Conservation (phyloP, 2,329 filamentous ascomycete species). For the Colletotrichum neosansevieriae region DNA sequence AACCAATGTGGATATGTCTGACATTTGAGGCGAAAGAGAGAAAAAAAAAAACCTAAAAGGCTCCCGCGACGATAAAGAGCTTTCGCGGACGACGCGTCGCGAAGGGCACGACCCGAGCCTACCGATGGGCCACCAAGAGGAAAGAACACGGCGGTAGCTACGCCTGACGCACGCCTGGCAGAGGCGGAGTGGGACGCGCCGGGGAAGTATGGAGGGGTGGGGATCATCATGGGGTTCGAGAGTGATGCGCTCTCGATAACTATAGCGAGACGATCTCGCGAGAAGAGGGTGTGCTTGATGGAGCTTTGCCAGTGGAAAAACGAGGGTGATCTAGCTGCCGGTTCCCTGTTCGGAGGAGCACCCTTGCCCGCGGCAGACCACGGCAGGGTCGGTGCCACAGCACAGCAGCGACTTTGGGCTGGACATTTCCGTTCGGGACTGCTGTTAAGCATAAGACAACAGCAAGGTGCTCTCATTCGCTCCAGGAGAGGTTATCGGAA, state of each 20-base stretch:
- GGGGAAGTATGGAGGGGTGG: constrained; percentile 36
- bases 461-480: constrained; percentile 20
- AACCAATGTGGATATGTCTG: constrained; percentile 17
- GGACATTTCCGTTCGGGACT: constrained; percentile 23
- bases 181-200: constrained; percentile 30
- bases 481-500: constrained; percentile 23
- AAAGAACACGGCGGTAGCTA: constrained; percentile 4
- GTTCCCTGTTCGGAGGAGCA: constrained; percentile 33
- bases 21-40: background rate
- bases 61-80: background rate
- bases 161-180: background rate
- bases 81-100: constrained; percentile 11
- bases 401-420: constrained; percentile 13
- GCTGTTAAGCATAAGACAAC: constrained; percentile 37
- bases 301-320: constrained; percentile 8
- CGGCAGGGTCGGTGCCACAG: constrained; percentile 28
- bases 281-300: constrained; percentile 39
- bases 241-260: constrained; percentile 33
- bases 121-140: constrained; percentile 25
- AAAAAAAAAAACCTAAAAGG: background rate
- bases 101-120: constrained; percentile 38
- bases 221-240: constrained; percentile 39
- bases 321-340: background rate
- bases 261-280: constrained; percentile 32
- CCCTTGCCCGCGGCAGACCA: constrained; percentile 3